Evolutionary conservation across 805 yeast genomes (phyloP).

Genomic region (Komagataella ulmi): DNA sequence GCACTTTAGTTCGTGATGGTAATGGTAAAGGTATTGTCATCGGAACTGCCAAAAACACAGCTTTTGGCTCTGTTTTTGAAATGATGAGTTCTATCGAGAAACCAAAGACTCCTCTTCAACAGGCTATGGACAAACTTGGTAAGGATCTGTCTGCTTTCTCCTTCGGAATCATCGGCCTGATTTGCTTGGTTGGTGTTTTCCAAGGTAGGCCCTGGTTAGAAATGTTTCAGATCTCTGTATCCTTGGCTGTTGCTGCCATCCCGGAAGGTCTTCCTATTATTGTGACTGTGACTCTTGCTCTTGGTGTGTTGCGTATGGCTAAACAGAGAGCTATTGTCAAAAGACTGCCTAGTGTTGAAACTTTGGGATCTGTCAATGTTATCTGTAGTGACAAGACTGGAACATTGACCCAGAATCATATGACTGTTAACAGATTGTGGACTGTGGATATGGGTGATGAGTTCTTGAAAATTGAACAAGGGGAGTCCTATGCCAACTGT

Average conservation of each 20-base stretch:
- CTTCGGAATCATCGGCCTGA: conserved; percentile 81
- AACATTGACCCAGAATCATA: conserved; percentile 79
- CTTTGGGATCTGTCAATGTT: conserved; percentile 88
- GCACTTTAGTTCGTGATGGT: conserved; percentile 93
- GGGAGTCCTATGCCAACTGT: conserved; percentile 25
- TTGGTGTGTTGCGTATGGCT: conserved; percentile 96
- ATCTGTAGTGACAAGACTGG: conserved; percentile 90
- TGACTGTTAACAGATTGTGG: conserved; percentile 83
- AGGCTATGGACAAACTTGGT: conserved; percentile 91
- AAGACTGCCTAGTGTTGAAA: conserved; percentile 89
- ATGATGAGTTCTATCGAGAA: conserved; percentile 94
- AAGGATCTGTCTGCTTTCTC: conserved; percentile 77
- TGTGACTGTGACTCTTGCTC: conserved; percentile 92
- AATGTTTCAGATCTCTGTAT: conserved; percentile 95
- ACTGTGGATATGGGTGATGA: conserved; percentile 41
- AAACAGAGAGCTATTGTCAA: conserved; percentile 86
- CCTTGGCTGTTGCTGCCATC: conserved; percentile 96
- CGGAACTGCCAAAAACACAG: conserved; percentile 82
- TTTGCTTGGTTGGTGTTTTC: conserved; percentile 76
- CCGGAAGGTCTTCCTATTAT: conserved; percentile 98
- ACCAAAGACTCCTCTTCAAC: conserved; percentile 95
- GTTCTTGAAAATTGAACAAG: conserved; percentile 28
- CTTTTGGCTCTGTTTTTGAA: conserved; percentile 87
- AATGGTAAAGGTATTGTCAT: conserved; percentile 89
- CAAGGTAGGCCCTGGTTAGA: conserved; percentile 95